Conservation (phyloP, 495 filamentous ascomycete species). For the Aspergillus ostianus region DNA sequence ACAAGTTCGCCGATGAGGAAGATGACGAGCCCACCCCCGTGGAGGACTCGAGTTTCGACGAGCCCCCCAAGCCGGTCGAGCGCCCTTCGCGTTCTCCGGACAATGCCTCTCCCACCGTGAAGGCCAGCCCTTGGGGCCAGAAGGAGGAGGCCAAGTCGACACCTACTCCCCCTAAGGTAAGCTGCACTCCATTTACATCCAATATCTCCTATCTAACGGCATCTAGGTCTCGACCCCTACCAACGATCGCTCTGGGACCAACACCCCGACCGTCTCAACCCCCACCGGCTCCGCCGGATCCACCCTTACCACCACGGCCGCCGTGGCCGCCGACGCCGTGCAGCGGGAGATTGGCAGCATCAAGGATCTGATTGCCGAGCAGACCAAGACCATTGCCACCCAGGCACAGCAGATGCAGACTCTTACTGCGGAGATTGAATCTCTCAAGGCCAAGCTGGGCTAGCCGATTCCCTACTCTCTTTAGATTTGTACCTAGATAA, state of each 20-base stretch:
- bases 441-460: slow-evolving; percentile 42
- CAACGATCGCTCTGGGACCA: slow-evolving; percentile 12
- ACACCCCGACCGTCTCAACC: slow-evolving; percentile 23
- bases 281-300: slow-evolving; percentile 22
- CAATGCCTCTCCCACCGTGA: slow-evolving; percentile 33
- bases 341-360: slow-evolving; percentile 44
- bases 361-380: slow-evolving; percentile 43
- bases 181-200: slow-evolving; percentile 4
- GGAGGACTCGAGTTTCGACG: slow-evolving; percentile 79
- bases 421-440: slow-evolving; percentile 45
- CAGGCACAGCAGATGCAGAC: slow-evolving; percentile 46
- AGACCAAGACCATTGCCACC: slow-evolving; percentile 44
- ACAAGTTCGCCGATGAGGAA: slow-evolving; percentile 78
- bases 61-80: slow-evolving; percentile 65
- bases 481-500: slow-evolving; percentile 6
- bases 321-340: slow-evolving; percentile 25
- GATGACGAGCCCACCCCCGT: slow-evolving; percentile 50
- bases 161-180: slow-evolving; percentile 19
- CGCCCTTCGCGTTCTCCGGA: slow-evolving; percentile 36
- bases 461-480: slow-evolving; percentile 17
- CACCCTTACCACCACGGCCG: slow-evolving; percentile 15
- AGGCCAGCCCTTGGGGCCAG: slow-evolving; percentile 33
- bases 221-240: slow-evolving; percentile 15
- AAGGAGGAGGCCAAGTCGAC: slow-evolving; percentile 32
- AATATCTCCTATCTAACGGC: slow-evolving; percentile 8